These are phyloP conservation scores for Malania oleifera DNA, from an alignment of 164 flowering plant genomes.

Conservation along the genomic window DNA sequence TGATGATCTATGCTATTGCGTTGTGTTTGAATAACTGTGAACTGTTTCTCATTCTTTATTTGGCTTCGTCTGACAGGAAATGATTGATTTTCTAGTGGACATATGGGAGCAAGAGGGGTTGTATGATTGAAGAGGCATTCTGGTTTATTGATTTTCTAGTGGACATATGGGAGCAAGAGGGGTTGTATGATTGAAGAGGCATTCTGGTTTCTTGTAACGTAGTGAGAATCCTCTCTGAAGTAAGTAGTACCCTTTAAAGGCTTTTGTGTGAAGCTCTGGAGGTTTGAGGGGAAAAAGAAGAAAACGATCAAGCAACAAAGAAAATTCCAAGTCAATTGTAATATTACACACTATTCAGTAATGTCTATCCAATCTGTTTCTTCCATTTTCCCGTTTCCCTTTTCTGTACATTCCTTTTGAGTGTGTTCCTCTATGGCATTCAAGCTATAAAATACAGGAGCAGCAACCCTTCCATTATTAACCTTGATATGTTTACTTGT, in stretches of 20 bases:
- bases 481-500: too few species aligned
- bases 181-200: too few species aligned
- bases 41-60: slow-evolving; percentile 4
- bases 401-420: not conserved
- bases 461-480: too few species aligned
- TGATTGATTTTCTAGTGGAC: slow-evolving; percentile 84
- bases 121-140: slow-evolving; percentile 49
- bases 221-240: too few species aligned
- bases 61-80: slow-evolving; percentile 42
- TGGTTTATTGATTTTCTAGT: too few species aligned
- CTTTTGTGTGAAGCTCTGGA: not conserved
- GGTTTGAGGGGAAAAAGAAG: not conserved
- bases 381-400: not conserved
- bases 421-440: too few species aligned
- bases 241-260: not conserved
- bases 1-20: not conserved
- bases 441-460: too few species aligned
- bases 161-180: too few species aligned
- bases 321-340: not conserved
- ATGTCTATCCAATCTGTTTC: not conserved
- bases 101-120: slow-evolving; percentile 88
- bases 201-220: too few species aligned
- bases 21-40: not conserved
- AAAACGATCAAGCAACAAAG: not conserved
- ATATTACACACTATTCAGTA: not conserved